Conservation (phyloP, 2,329 filamentous ascomycete genomes). For the Aspergillus sp. region DNA sequence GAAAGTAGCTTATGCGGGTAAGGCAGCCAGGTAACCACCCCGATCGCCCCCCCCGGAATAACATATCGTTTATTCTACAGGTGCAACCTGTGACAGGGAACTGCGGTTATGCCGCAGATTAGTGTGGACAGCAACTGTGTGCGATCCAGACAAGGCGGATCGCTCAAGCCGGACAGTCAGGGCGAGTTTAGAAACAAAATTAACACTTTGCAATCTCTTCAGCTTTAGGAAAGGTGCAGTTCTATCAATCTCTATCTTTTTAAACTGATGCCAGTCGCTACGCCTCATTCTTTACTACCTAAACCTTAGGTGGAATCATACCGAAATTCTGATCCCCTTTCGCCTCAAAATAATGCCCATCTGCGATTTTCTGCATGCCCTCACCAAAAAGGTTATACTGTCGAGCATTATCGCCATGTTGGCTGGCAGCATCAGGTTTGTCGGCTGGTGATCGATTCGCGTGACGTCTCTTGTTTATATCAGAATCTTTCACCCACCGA, state of each 20-base stretch:
- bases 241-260: background rate
- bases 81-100: too few relatives aligned
- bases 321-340: slow-evolving; percentile 1
- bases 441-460: slow-evolving; percentile 4
- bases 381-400: slow-evolving; percentile 1
- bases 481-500: slow-evolving; percentile 1
- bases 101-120: too few relatives aligned
- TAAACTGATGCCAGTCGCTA: background rate
- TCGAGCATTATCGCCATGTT: background rate
- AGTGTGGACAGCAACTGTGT: too few relatives aligned
- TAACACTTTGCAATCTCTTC: background rate
- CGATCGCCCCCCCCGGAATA: too few relatives aligned
- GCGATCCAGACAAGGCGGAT: too few relatives aligned
- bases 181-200: background rate
- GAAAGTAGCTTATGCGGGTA: too few relatives aligned
- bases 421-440: background rate
- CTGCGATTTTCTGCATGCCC: background rate
- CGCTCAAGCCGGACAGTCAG: too few relatives aligned
- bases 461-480: background rate
- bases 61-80: too few relatives aligned
- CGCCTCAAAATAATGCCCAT: background rate
- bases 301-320: background rate
- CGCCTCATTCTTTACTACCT: background rate
- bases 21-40: too few relatives aligned
- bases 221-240: background rate